These are phyloP conservation scores for Trichoderma erinaceum DNA, from an alignment of 495 filamentous ascomycete genomes.

Conservation along the genomic window DNA sequence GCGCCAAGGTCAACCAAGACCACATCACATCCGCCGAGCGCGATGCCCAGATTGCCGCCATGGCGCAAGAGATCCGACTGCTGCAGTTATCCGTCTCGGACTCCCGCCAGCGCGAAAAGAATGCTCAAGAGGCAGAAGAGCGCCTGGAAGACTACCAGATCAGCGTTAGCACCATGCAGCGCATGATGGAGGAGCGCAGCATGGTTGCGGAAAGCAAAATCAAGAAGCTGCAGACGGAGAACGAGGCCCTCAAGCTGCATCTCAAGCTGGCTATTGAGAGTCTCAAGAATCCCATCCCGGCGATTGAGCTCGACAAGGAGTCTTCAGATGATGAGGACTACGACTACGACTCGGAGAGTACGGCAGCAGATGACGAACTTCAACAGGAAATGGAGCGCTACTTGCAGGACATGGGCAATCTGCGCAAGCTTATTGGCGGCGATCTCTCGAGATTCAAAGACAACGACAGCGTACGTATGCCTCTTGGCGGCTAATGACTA, in stretches of 20 bases:
- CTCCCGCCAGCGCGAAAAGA: slow-evolving; percentile 42
- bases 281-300: slow-evolving; percentile 78
- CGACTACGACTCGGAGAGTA: slow-evolving; percentile 37
- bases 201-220: slow-evolving; percentile 91
- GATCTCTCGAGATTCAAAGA: slow-evolving; percentile 55
- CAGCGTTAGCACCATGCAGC: slow-evolving; percentile 76
- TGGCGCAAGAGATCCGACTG: slow-evolving; percentile 84
- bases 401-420: slow-evolving; percentile 70
- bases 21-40: slow-evolving; percentile 78
- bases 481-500: slow-evolving; percentile 21
- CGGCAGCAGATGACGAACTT: slow-evolving; percentile 51
- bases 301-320: slow-evolving; percentile 35
- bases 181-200: slow-evolving; percentile 85
- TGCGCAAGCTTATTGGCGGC: slow-evolving; percentile 75
- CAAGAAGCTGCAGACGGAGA: slow-evolving; percentile 74
- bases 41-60: slow-evolving; percentile 85
- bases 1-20: slow-evolving; percentile 93
- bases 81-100: slow-evolving; percentile 71
- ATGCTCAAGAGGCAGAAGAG: slow-evolving; percentile 54
- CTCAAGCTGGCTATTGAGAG: slow-evolving; percentile 79
- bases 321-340: slow-evolving; percentile 37
- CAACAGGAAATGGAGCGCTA: slow-evolving; percentile 64
- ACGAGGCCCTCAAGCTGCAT: slow-evolving; percentile 80
- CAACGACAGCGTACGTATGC: slow-evolving; percentile 24
- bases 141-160: slow-evolving; percentile 89